phyloP scores from a whole-genome alignment of 2,329 filamentous ascomycete species.

The Penicillium sp. region DNA sequence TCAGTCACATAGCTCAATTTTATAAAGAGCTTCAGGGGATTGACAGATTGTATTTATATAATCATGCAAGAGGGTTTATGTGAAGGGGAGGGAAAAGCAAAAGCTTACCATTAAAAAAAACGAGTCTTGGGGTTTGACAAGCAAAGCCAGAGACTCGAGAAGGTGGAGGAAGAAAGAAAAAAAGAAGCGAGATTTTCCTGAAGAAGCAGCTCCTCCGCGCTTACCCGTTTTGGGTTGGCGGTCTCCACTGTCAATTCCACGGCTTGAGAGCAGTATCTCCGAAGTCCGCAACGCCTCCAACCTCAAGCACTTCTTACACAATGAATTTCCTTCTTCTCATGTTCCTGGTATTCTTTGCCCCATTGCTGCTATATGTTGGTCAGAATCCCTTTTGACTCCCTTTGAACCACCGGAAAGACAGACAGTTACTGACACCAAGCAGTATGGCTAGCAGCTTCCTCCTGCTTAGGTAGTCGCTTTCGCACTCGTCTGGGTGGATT shows the following conservation, averaged over 20 bases:
- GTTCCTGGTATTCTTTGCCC: constrained; percentile 39
- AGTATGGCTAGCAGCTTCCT: constrained; percentile 56
- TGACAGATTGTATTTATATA: constrained; percentile 73
- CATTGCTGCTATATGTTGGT: constrained; percentile 39
- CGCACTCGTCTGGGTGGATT: constrained; percentile 50
- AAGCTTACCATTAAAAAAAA: constrained; percentile 33
- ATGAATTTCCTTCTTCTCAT: constrained; percentile 39
- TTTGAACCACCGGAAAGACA: background rate
- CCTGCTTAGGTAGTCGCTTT: constrained; percentile 56
- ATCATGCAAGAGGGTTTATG: constrained; percentile 55
- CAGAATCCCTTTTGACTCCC: constrained; percentile 5
- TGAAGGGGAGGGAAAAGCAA: background rate
- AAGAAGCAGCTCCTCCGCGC: constrained; percentile 11
- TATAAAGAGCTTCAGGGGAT: constrained; percentile 67
- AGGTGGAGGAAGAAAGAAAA: constrained; percentile 12
- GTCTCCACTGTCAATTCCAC: background rate
- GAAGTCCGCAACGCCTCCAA: background rate
- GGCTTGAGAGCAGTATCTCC: background rate
- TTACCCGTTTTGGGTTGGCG: constrained; percentile 14
- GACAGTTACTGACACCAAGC: constrained; percentile 22
- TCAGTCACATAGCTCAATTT: constrained; percentile 45
- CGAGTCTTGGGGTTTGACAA: constrained; percentile 26
- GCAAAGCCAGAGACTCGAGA: constrained; percentile 27
- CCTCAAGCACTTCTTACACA: constrained; percentile 4
- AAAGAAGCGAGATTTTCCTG: constrained; percentile 22